phyloP scores from a whole-genome alignment of 2,329 filamentous ascomycete species.

The Seiridium unicorne region DNA sequence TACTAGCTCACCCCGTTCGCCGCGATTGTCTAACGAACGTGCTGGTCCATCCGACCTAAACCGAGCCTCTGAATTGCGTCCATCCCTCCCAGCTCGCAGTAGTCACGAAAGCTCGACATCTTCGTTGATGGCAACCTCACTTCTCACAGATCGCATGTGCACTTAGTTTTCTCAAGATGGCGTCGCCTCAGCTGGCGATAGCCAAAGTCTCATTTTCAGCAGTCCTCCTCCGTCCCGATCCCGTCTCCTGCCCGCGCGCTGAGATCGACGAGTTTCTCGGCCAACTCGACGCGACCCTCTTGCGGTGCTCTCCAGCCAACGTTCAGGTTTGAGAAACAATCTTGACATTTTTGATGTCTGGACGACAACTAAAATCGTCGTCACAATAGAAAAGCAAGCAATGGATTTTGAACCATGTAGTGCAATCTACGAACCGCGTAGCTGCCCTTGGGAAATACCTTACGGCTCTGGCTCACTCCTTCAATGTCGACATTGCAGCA shows the following conservation, averaged over 20 bases:
- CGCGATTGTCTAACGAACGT: too few species aligned
- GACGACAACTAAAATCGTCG: slow-evolving; percentile 31
- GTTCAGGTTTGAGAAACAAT: slow-evolving; percentile 76
- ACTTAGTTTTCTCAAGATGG: slow-evolving; percentile 42
- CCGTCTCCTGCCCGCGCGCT: slow-evolving; percentile 64
- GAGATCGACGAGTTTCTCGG: slow-evolving; percentile 69
- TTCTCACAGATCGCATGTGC: neutral
- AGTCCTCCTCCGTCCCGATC: slow-evolving; percentile 71
- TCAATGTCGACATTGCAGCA: slow-evolving; percentile 31
- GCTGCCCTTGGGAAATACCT: slow-evolving; percentile 74
- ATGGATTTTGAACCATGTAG: slow-evolving; percentile 76
- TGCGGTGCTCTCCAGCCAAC: slow-evolving; percentile 74
- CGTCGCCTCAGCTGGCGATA: slow-evolving; percentile 70
- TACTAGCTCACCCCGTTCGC: too few species aligned
- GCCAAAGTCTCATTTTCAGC: slow-evolving; percentile 78
- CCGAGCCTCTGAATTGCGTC: too few species aligned
- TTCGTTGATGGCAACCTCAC: neutral
- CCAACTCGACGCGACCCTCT: slow-evolving; percentile 62
- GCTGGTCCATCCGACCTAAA: too few species aligned
- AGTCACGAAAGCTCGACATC: too few species aligned
- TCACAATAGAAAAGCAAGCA: slow-evolving; percentile 75
- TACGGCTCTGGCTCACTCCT: slow-evolving; percentile 63
- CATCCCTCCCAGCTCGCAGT: too few species aligned
- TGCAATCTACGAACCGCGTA: slow-evolving; percentile 64
- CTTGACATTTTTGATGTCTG: slow-evolving; percentile 35